Conservation (phyloP, 306 rosid species). For the Quercus berberidifolia region DNA sequence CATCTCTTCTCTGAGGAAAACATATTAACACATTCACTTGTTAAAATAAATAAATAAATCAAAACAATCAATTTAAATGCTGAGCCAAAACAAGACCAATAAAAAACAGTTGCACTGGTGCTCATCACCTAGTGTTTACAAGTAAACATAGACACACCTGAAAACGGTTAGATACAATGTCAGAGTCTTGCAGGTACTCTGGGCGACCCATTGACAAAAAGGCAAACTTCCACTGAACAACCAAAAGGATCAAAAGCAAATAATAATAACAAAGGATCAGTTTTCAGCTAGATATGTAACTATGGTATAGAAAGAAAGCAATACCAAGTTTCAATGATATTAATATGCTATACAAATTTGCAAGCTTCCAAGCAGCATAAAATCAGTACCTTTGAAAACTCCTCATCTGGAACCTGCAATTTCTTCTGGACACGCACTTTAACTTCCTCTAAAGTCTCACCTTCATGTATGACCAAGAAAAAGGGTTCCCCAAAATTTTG, state of each 20-base stretch:
- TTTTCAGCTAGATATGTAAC: neutral
- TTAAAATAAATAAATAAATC: neutral
- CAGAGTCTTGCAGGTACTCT: conserved; percentile 84
- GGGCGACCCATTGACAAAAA: conserved; percentile 87
- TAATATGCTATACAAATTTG: neutral
- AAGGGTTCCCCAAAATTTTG: conserved; percentile 96
- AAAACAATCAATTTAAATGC: neutral
- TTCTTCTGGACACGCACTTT: conserved; percentile 79
- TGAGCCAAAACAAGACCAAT: conserved; percentile 2
- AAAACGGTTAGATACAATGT: conserved; percentile 68
- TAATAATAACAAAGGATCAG: neutral
- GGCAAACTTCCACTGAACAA: conserved; percentile 87
- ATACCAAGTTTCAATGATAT: neutral
- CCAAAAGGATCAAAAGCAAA: neutral
- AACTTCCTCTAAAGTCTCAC: conserved; percentile 81
- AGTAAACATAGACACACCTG: conserved; percentile 49
- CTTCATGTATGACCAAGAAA: conserved; percentile 76
- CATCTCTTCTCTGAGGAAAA: conserved; percentile 66
- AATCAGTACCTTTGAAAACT: conserved; percentile 62
- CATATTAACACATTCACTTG: conserved; percentile 4
- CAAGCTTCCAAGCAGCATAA: neutral
- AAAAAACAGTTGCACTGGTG: neutral
- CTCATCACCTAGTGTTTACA: neutral
- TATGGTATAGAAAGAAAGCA: neutral
- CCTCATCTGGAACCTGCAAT: conserved; percentile 83